A percentile compares a stretch with the other conserved stretches of the same genome.
phyloP scores from a whole-genome alignment of 139 green algal genomes.

The Ostreobium quekettii region DNA sequence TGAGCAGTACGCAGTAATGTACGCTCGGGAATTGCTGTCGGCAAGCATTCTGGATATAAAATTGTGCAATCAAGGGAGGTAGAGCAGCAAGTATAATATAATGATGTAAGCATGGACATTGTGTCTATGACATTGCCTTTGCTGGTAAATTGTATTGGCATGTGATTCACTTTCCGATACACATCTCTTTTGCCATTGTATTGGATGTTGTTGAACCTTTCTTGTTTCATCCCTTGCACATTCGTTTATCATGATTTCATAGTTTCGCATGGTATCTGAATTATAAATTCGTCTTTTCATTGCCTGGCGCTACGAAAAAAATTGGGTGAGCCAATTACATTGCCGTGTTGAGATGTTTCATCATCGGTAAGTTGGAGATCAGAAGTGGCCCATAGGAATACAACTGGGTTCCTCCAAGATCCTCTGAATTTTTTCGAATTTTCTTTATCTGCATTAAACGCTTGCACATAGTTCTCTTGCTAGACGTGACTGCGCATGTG shows the following conservation, averaged over 20 bases:
- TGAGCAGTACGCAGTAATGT: background rate
- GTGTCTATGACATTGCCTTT: conserved; percentile 14
- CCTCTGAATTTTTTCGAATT: background rate
- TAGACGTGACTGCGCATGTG: background rate
- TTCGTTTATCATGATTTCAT: too few relatives aligned
- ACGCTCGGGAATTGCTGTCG: background rate
- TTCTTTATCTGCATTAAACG: background rate
- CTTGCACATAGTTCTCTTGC: background rate
- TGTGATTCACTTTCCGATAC: too few relatives aligned
- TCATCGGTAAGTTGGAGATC: background rate
- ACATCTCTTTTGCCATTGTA: too few relatives aligned
- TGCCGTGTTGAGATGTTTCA: background rate
- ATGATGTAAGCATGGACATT: conserved; percentile 11
- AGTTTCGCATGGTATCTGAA: too few relatives aligned
- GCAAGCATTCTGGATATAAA: too few relatives aligned
- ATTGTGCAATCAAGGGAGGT: background rate
- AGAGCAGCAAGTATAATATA: conserved; percentile 22
- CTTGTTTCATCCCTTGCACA: too few relatives aligned
- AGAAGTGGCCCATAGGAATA: background rate
- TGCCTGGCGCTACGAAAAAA: too few relatives aligned
- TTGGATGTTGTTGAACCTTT: too few relatives aligned
- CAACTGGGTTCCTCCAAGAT: conserved; percentile 1
- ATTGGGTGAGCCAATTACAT: background rate
- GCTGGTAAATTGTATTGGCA: too few relatives aligned
- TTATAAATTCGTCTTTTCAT: too few relatives aligned